These are phyloP conservation scores for Aschersonia sp. DNA, from an alignment of 2,329 filamentous ascomycete species.

Conservation along the genomic window DNA sequence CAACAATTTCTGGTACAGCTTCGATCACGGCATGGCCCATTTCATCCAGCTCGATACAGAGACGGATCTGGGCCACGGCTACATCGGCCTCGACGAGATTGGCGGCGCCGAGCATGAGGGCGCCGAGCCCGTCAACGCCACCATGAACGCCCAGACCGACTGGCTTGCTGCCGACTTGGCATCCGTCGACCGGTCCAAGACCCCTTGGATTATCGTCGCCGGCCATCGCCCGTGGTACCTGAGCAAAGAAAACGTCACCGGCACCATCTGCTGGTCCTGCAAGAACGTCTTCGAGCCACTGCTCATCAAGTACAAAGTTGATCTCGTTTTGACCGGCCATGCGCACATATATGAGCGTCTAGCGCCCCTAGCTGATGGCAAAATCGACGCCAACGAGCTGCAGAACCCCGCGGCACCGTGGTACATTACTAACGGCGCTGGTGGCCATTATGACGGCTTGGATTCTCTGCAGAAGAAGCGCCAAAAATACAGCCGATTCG, in stretches of 20 bases:
- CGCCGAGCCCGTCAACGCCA: constrained; percentile 30
- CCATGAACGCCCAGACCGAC: constrained; percentile 27
- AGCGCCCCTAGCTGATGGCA: constrained; percentile 19
- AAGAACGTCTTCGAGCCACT: constrained; percentile 36
- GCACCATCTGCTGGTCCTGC: constrained; percentile 15
- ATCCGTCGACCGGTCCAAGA: constrained; percentile 37
- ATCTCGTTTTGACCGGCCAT: constrained; percentile 39
- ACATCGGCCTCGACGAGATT: constrained; percentile 12
- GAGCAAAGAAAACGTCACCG: constrained; percentile 12
- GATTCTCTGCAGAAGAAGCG: constrained; percentile 4
- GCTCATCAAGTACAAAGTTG: constrained; percentile 39
- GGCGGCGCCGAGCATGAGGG: constrained; percentile 14
- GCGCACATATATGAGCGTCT: constrained; percentile 43
- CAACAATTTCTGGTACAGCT: constrained; percentile 12
- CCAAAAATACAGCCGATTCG: constrained; percentile 10
- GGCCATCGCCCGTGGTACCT: constrained; percentile 35
- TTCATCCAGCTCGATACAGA: constrained; percentile 19
- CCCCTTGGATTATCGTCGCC: constrained; percentile 26
- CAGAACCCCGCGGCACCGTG: constrained; percentile 14
- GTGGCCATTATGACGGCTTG: constrained; percentile 14
- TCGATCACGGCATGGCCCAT: constrained; percentile 13
- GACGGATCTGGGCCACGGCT: constrained; percentile 5
- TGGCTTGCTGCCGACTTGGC: constrained; percentile 27
- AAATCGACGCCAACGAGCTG: constrained; percentile 19
- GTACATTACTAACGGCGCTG: constrained; percentile 15